phyloP scores from a whole-genome alignment of 164 flowering plant species.

The Buxus sempervirens region DNA sequence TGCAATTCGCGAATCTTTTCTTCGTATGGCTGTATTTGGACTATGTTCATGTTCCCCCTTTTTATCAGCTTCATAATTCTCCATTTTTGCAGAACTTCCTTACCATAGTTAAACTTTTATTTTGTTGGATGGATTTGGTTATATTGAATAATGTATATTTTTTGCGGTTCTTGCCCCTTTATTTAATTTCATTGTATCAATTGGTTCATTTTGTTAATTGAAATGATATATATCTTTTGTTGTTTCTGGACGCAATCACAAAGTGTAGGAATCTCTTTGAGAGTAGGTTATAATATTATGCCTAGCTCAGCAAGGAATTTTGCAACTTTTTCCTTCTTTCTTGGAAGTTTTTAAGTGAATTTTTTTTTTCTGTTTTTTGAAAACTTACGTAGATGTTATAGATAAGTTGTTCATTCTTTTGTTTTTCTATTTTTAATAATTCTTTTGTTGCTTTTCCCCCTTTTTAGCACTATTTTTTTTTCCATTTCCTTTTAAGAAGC shows the following conservation, averaged over 20 bases:
- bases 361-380: not conserved
- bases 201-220: too few species aligned
- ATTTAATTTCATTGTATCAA: too few species aligned
- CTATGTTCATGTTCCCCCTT: not conserved
- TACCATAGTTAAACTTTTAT: too few species aligned
- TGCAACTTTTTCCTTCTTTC: not conserved
- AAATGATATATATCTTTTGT: too few species aligned
- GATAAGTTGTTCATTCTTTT: not conserved
- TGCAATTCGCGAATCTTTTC: slow-evolving; percentile 80
- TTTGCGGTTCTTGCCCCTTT: too few species aligned
- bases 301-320: not conserved
- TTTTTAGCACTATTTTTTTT: not conserved
- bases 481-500: too few species aligned
- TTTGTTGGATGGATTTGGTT: too few species aligned
- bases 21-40: slow-evolving; percentile 41
- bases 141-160: too few species aligned
- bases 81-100: too few species aligned
- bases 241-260: not conserved
- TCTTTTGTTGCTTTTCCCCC: not conserved
- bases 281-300: not conserved
- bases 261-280: not conserved
- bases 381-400: not conserved
- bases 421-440: not conserved
- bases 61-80: too few species aligned
- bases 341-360: not conserved